A percentile compares a stretch with the other conserved stretches of the same genome.
Evolutionary conservation across 352 stramenopile species (phyloP).

Genomic region (Phytophthora multivora): DNA sequence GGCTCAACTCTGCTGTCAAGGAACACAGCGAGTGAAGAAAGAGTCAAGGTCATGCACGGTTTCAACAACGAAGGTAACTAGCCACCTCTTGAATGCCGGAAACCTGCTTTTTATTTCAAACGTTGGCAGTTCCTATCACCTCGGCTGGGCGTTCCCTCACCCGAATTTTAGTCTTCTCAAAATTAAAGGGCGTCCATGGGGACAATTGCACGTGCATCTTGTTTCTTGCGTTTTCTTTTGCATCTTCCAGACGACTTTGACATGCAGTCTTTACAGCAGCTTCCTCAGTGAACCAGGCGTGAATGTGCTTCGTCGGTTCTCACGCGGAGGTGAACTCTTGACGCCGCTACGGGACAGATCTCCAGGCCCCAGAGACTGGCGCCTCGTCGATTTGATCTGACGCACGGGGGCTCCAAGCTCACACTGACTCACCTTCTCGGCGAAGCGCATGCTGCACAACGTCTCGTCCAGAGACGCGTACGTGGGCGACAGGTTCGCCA

Average conservation of each 20-base stretch:
- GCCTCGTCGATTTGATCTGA: conserved; percentile 71
- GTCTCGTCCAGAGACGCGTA: conserved; percentile 95
- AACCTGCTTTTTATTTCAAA: conserved; percentile 33
- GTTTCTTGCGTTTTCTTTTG: conserved; percentile 24
- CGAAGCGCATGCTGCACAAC: conserved; percentile 98
- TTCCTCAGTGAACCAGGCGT: conserved; percentile 36
- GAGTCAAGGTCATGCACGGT: not conserved
- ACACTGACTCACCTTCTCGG: conserved; percentile 96
- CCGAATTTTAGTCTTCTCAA: conserved; percentile 28
- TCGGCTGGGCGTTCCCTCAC: conserved; percentile 24
- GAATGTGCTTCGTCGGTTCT: conserved; percentile 44
- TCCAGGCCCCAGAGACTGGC: conserved; percentile 33
- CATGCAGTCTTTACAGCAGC: conserved; percentile 27
- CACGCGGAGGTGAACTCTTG: conserved; percentile 32
- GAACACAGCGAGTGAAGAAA: conserved; percentile 34
- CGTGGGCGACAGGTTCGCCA: conserved; percentile 99
- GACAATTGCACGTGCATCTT: conserved; percentile 19
- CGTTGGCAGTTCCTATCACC: conserved; percentile 16
- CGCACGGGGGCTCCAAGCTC: conserved; percentile 95
- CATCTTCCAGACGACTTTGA: conserved; percentile 1
- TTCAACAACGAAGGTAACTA: not conserved
- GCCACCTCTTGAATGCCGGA: conserved; percentile 23
- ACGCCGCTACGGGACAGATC: conserved; percentile 27
- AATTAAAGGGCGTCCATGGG: conserved; percentile 19
- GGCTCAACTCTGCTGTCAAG: conserved; percentile 33